Base-by-base conservation (phyloP, 2,329 filamentous ascomycete genomes). In the Verticillium nubilum region DNA sequence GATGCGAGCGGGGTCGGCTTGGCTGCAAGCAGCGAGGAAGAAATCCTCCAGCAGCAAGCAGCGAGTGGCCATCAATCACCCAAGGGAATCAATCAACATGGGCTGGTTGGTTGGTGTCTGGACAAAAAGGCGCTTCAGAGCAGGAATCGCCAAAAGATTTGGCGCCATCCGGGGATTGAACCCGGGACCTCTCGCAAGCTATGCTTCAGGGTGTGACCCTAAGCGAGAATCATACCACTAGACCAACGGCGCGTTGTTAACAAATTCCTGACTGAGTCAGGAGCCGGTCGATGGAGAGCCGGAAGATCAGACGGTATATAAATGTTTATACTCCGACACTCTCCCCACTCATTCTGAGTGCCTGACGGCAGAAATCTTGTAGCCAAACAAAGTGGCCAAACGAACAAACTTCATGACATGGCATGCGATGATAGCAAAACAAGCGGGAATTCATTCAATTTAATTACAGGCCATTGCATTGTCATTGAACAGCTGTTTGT, bases 141-240 rank as follows among this genome's bases (percentile, higher is more conserved):
- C 2, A 9, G n/a, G n/a, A 19, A 19, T n/a, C 15, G 33, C 13
- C 33, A 54, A 52, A 53, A 29, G 27, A 53, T 19, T 52, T 9
- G 59, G 59, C 59, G 60, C 61, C 60, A 61, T 58, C 64, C 64
- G 64, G 60, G 63, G 61, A 65, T 66, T 60, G 63, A 66, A 66
- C 64, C 60, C 64, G 64, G 61, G 64, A 63, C 64, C 64, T 66
- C 64, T 63, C 63, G 64, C 64, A 66, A 62, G 56, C 57, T 25
- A 52, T 55, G 56, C 56, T 57, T 57, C 42, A 52, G 73, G 73
- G 72, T 75, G 50, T 54, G 9, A 71, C 84, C 84, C 84, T 86
- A 86, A 86, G 84, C 84, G 83, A 85, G 83, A 86, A 87, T 86
- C 83, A 86, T 86, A 86, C 83, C 84, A 81, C 83, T 85, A 85